phyloP scores from a whole-genome alignment of 2,329 filamentous ascomycete species.

The Pseudogymnoascus sp. region DNA sequence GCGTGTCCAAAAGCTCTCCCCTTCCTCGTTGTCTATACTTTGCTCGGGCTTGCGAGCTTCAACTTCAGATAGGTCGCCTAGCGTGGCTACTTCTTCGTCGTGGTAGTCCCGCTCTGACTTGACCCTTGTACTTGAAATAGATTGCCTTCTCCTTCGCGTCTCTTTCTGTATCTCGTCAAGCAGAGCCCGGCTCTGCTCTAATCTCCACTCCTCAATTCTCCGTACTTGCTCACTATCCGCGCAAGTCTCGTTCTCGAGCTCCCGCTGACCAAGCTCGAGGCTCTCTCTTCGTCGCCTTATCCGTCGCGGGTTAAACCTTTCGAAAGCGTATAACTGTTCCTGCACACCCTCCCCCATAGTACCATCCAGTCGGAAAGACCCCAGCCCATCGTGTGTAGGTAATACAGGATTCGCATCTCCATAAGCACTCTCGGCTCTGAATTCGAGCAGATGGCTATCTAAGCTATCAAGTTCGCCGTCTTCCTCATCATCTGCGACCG shows the following conservation, averaged over 20 bases:
- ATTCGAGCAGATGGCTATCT: constrained; percentile 85
- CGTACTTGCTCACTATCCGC: constrained; percentile 68
- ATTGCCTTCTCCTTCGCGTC: constrained; percentile 63
- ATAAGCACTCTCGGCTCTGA: constrained; percentile 52
- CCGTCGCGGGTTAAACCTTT: constrained; percentile 70
- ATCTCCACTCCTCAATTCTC: constrained; percentile 83
- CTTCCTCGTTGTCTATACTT: constrained; percentile 29
- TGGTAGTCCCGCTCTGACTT: constrained; percentile 24
- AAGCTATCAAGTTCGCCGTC: constrained; percentile 84
- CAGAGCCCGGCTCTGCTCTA: constrained; percentile 81
- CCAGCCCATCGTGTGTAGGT: constrained; percentile 87
- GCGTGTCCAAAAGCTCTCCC: constrained; percentile 68
- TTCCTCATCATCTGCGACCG: constrained; percentile 45
- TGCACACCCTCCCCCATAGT: constrained; percentile 54
- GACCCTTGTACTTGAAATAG: constrained; percentile 43
- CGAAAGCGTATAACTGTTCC: constrained; percentile 83
- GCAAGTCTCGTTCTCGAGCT: constrained; percentile 46
- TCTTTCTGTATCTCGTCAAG: constrained; percentile 85
- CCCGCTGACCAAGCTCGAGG: constrained; percentile 43
- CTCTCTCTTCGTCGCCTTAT: constrained; percentile 49
- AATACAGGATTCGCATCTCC: constrained; percentile 51
- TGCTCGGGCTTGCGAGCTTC: neutral
- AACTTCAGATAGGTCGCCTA: constrained; percentile 20
- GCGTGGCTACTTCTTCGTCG: constrained; percentile 27
- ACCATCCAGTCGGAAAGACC: constrained; percentile 67